These are phyloP conservation scores for Begonia masoniana DNA, from an alignment of 306 rosid species.

Conservation along the genomic window DNA sequence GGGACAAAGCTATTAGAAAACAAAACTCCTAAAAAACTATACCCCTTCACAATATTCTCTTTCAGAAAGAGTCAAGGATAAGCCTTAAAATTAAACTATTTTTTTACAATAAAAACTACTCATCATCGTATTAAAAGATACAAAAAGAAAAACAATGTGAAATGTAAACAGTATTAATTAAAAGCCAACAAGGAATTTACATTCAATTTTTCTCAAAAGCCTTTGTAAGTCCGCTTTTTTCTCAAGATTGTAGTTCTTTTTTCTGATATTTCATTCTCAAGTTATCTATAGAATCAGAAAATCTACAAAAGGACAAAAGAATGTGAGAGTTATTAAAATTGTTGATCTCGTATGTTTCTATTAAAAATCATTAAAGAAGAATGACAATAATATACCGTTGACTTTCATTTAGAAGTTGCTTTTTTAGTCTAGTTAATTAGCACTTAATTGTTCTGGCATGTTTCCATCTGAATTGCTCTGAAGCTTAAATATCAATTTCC, in stretches of 20 bases:
- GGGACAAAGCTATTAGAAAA: too few species aligned
- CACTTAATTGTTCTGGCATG: constrained; percentile 70
- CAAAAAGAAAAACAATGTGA: too few species aligned
- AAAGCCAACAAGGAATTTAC: constrained; percentile 11
- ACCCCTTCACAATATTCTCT: too few species aligned
- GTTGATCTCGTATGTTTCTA: not conserved
- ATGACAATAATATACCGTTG: constrained; percentile 27
- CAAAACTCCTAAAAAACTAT: too few species aligned
- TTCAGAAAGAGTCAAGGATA: too few species aligned
- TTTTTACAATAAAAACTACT: too few species aligned
- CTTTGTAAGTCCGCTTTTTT: constrained; percentile 46
- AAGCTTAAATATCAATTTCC: constrained; percentile 44
- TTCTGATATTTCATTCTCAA: constrained; percentile 46
- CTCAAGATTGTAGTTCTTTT: constrained; percentile 46
- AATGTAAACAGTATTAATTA: too few species aligned
- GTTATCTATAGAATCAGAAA: constrained; percentile 60
- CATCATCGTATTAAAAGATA: too few species aligned
- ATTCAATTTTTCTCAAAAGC: constrained; percentile 38
- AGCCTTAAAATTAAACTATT: too few species aligned
- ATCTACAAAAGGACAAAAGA: constrained; percentile 20
- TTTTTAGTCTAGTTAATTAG: constrained; percentile 43
- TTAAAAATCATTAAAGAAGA: constrained; percentile 7
- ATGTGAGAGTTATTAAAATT: constrained; percentile 1
- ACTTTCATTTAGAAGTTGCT: constrained; percentile 52
- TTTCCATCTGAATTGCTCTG: constrained; percentile 52